A percentile compares a stretch with the other conserved stretches of the same genome.
Evolutionary conservation across 129 eudicot genomes (phyloP).

Genomic region (Solidago caesia): DNA sequence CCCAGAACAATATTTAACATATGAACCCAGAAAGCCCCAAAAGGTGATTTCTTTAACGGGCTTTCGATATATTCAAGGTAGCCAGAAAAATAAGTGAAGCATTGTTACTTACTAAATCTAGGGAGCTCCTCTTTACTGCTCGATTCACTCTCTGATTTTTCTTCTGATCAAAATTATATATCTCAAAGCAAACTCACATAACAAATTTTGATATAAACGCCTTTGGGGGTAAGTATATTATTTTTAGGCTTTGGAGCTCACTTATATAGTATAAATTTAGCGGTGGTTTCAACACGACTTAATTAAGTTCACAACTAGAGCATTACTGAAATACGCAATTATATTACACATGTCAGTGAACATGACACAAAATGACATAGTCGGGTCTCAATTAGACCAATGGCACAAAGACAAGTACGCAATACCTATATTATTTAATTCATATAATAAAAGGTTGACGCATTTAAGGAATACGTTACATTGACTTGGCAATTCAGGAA

Average conservation of each 20-base stretch:
- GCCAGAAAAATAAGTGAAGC: not conserved
- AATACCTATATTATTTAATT: no score
- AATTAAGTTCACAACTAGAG: conserved; percentile 5
- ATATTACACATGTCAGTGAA: no score
- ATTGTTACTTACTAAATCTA: conserved; percentile 1
- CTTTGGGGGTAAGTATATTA: no score
- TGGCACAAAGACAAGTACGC: conserved; percentile 9
- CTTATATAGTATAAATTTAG: conserved; percentile 8
- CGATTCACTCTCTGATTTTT: not conserved
- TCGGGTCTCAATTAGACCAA: not conserved
- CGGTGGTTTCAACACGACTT: not conserved
- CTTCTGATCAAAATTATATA: not conserved
- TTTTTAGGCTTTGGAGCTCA: conserved; percentile 3
- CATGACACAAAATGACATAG: not conserved
- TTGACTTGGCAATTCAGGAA: conserved; percentile 12
- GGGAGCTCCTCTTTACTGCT: not conserved
- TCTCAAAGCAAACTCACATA: conserved; percentile 7
- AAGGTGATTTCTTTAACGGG: not conserved
- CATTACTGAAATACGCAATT: no score
- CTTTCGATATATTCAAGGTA: not conserved
- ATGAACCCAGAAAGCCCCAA: not conserved
- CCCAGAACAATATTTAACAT: not conserved
- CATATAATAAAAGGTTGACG: no score
- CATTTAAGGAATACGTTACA: no score
- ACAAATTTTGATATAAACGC: conserved; percentile 3